Evolutionary conservation across 306 rosid species (phyloP), one percentile per base, ranked within the genome.

Genomic region (Cucurbita moschata): DNA sequence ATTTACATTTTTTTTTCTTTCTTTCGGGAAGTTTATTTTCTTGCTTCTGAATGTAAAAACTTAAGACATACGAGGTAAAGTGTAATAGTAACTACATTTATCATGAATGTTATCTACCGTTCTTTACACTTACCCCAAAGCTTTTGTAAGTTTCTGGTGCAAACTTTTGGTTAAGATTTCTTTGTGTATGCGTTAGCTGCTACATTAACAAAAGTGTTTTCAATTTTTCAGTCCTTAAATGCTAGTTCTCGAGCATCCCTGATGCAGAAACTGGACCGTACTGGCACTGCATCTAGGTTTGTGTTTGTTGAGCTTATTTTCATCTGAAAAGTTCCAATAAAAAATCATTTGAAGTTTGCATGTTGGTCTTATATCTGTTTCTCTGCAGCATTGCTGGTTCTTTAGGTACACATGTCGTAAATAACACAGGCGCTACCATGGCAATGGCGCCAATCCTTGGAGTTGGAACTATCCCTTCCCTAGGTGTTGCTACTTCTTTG

Each of bases 191-290:
- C 68, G 61, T 66, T 49, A 26, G 58, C 26, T 1, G 6, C 58
- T 5, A 69, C 18, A 21, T 26, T 46, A 23, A 69, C 58, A 16
- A 44, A 26, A 7, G 4, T 26, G 18, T 4, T 49, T 43, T 60
- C 51, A 15, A 71, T 74, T 85, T 19, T 82, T 69, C 99, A 94
- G 97, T 82, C 96, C 30, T 71, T 89, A 65, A 89, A 94, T 75
- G 96, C 97, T 51, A 81, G 84, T 50, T 94, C 99, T 65, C 86
- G 99, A 78, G 97, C 99, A 59, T 77, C 84, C 60, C 92, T 94
- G 67, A 94, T 94, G 99, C 95, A 87, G 86, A 94, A 89, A 81
- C 87, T 94, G 88, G 97, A 94, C 82, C 97, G 97, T 14, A 86
- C 91, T 80, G 95, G 99, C 79, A 74, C 82, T 44, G 82, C 86